Percentiles rank a stretch among this genome's conserved stretches.
Evolutionary conservation across 768 basidiomycete species (phyloP).

Genomic region (Cystobasidium tubakii): DNA sequence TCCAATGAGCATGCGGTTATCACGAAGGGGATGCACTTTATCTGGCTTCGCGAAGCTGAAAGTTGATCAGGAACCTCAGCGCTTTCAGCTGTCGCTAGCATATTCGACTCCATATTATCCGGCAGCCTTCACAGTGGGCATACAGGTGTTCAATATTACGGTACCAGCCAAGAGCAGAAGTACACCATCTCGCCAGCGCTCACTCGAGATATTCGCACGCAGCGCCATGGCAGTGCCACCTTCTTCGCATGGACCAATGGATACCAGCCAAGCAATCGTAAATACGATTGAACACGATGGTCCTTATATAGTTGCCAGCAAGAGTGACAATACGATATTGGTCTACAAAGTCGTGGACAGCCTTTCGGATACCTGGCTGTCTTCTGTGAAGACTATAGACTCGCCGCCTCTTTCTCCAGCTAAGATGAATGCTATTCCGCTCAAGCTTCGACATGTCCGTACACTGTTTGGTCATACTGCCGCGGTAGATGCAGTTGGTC

Average conservation of each 20-base stretch:
- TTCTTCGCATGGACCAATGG: neutral
- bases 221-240: conserved; percentile 27
- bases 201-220: neutral
- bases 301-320: conserved; percentile 29
- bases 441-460: conserved; percentile 22
- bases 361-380: neutral
- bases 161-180: neutral
- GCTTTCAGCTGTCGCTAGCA: conserved; percentile 16
- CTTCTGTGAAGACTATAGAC: neutral
- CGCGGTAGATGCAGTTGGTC: conserved; percentile 20
- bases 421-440: conserved; percentile 13
- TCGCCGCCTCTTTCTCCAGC: neutral
- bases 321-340: conserved; percentile 28
- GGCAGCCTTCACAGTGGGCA: conserved; percentile 17
- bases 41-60: conserved; percentile 2
- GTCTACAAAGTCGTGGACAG: conserved; percentile 17
- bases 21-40: neutral
- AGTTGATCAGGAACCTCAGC: neutral
- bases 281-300: conserved; percentile 32
- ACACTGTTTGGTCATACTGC: conserved; percentile 30
- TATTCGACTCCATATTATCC: conserved; percentile 30
- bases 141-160: conserved; percentile 18
- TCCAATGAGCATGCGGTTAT: conserved; percentile 18
- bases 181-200: neutral
- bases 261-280: neutral